Conservation (phyloP, 495 filamentous ascomycete species). For the Tuber microsphaerosporum region DNA sequence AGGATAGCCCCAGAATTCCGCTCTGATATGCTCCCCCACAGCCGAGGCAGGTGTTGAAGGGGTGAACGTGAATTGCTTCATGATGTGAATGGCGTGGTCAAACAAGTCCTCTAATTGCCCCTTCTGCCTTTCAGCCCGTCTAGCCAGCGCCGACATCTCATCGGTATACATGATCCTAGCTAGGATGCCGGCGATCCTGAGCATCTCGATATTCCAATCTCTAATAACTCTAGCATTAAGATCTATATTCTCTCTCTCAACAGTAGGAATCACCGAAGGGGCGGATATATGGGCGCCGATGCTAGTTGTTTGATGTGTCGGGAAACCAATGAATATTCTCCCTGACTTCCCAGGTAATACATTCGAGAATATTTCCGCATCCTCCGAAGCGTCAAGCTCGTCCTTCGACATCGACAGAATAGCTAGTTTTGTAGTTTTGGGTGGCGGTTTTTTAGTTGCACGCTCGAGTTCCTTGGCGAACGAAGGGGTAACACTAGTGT, state of each 20-base stretch:
- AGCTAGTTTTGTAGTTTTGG: conserved; percentile 72
- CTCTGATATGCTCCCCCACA: conserved; percentile 76
- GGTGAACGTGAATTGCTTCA: conserved; percentile 71
- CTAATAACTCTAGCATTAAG: conserved; percentile 89
- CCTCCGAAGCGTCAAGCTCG: conserved; percentile 61
- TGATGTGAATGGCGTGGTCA: conserved; percentile 70
- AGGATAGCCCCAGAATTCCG: conserved; percentile 90
- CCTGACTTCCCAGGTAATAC: conserved; percentile 86
- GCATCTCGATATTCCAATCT: conserved; percentile 93
- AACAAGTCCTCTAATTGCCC: conserved; percentile 58
- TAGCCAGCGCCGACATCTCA: conserved; percentile 71
- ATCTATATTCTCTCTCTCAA: conserved; percentile 96
- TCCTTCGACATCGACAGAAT: conserved; percentile 88
- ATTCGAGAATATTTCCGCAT: conserved; percentile 75
- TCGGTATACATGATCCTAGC: conserved; percentile 76
- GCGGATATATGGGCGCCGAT: conserved; percentile 96
- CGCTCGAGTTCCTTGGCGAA: conserved; percentile 85
- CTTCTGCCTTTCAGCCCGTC: conserved; percentile 50
- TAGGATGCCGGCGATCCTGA: conserved; percentile 82
- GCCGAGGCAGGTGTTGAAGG: conserved; percentile 80
- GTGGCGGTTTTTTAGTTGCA: conserved; percentile 93
- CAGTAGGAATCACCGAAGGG: conserved; percentile 92
- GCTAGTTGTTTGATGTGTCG: conserved; percentile 92
- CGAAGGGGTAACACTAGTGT: conserved; percentile 57
- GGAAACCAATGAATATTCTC: conserved; percentile 93